Conservation (phyloP, 371 early-diverging fungal genomes). For the Actinomortierella wolfii region DNA sequence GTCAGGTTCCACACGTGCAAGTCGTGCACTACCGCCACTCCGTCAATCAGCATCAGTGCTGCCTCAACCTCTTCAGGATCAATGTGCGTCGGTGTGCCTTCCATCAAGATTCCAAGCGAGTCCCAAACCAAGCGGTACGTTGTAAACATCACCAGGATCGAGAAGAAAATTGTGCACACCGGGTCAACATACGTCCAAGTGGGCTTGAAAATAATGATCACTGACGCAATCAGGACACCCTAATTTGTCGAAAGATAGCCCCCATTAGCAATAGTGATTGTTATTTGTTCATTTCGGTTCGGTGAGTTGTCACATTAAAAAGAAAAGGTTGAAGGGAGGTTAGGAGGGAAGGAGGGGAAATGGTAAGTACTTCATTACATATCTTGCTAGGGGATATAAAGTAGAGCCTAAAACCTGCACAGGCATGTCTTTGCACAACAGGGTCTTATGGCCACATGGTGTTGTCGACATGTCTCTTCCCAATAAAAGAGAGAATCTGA, state of each 20-base stretch:
- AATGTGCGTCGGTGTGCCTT: slow-evolving; percentile 70
- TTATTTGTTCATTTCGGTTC: background rate
- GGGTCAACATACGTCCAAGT: slow-evolving; percentile 78
- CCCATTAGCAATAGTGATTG: too few species aligned
- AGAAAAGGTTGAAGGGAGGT: slow-evolving; percentile 2
- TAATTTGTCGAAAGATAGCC: too few species aligned
- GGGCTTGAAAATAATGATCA: slow-evolving; percentile 75
- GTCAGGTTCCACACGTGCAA: slow-evolving; percentile 79
- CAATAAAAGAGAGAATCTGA: slow-evolving; percentile 32
- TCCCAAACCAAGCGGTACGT: slow-evolving; percentile 63
- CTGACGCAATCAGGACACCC: slow-evolving; percentile 87
- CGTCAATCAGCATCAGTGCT: slow-evolving; percentile 55
- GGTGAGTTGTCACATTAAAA: background rate
- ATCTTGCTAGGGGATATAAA: background rate
- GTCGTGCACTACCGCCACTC: slow-evolving; percentile 71
- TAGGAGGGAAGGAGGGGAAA: background rate
- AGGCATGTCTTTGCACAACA: background rate
- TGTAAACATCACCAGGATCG: slow-evolving; percentile 78
- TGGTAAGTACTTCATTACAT: background rate
- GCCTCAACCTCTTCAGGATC: slow-evolving; percentile 63
- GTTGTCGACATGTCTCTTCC: slow-evolving; percentile 8
- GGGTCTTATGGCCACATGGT: background rate
- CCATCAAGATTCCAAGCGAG: slow-evolving; percentile 67
- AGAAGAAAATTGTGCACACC: slow-evolving; percentile 86
- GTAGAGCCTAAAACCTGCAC: background rate